Base-by-base conservation (phyloP, 371 early-diverging fungal species). In the Mortierella sp. region DNA sequence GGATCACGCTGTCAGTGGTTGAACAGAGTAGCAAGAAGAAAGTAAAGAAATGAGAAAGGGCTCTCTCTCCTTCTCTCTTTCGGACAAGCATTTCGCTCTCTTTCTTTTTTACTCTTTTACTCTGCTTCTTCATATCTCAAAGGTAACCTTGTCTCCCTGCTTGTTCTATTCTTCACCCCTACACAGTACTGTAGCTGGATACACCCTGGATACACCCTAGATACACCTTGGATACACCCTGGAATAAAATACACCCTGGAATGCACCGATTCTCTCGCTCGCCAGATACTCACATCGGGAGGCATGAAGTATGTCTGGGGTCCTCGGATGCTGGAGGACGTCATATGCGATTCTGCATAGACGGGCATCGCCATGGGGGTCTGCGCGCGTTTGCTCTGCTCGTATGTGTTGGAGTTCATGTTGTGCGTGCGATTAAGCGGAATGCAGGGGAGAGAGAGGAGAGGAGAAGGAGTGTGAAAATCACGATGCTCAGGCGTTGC, bases 1-100 rank as follows among this genome's bases (percentile, higher is more conserved):
- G 61, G 72, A 64, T 80, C 80, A 31, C 76, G 80, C 80, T 80
- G 43, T 26, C n/a, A 57, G 46, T 40, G 51, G 43, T 11, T 34
- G 40, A 31, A 59, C 14, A 31, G 59, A 19, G 19, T 16, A 64
- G 34, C 34, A 34, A 61, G 34, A 64, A 37, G 21, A 9, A 24
- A 19, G 34, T 9, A 64, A 11, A 28, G 24, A 64, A 9, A 64
- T 64, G 34, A 64, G 64, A 64, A 64, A 37, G 64, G 64, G 64
- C 64, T 64, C 64, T 16, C 61, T 53, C 24, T 64, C 37, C 31
- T 64, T 64, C 21, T 64, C 16, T 24, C 19, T 53, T 19, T 21
- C 53, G 16, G 16, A 6, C 53, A 53, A 2, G 21, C 53, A 21
- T 19, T 2, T 59, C 59, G 26, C 26, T 59, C 31, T 59, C 55